Base-by-base conservation (phyloP, 805 yeast species). In the Saturnispora diversa region DNA sequence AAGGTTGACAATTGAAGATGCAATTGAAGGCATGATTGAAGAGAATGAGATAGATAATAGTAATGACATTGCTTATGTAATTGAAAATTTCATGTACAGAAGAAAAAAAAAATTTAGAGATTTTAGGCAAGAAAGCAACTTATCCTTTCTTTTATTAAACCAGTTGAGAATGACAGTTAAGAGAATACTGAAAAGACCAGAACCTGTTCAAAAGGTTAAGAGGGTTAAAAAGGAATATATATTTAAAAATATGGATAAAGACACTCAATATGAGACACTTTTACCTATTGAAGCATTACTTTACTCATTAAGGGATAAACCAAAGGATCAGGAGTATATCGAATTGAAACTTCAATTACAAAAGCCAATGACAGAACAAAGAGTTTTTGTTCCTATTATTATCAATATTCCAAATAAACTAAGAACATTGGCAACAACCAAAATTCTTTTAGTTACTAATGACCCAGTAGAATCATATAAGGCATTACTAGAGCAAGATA, bases 401-500 rank as follows among this genome's bases (percentile, higher is more conserved):
- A 64, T 79, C 19, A 83, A 85, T 3, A 47, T 82, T 10, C 66
- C 74, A 0, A 63, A 70, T 47, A 69, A 72, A 46, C 56, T 81
- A 42, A 70, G 69, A 39, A 67, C 65, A 42, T 55, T 74, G 2
- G 68, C 69, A 16, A 70, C 71, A 16, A 63, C 70, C 37, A 63
- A 75, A 17, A 69, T 82, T 5, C 54, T 83, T 4, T 63, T 85
- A 15, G 68, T 85, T 11, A 80, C 90, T 7, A 83, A 80, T 47
- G 92, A 84, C 52, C 88, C 90, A 1, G 72, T 80, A 5, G 64
- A 72, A 4, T 65, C 68, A 6, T 83, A 75, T 50, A 64, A 77
- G 26, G 65, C 64, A 9, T 55, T 83, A 5, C 63, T 67, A 6
- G 62, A 60, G 22, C 68, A 69, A 43, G 74, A 67, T 13, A 83